phyloP scores from a whole-genome alignment of 2,329 filamentous ascomycete genomes.

The Mycosphaerella sp. region DNA sequence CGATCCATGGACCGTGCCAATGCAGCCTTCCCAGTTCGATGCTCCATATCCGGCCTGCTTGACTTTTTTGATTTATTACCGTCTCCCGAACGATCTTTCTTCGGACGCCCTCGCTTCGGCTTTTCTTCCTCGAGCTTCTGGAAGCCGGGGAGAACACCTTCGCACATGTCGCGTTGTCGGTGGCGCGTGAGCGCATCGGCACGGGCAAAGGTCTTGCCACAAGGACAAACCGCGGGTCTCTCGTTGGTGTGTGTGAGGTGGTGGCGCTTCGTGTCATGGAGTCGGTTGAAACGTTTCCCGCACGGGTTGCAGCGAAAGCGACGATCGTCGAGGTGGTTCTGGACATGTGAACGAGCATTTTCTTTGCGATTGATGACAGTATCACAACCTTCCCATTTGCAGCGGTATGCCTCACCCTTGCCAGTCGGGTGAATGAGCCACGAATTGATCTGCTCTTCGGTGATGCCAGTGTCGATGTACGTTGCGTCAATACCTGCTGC shows the following conservation, averaged over 20 bases:
- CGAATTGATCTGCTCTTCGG: constrained; percentile 61
- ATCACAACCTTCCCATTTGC: constrained; percentile 61
- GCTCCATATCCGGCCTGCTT: constrained; percentile 49
- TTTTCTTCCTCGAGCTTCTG: constrained; percentile 52
- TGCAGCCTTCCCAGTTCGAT: constrained; percentile 51
- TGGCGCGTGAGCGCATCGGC: constrained; percentile 94
- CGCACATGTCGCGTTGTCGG: constrained; percentile 91
- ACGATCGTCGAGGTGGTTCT: constrained; percentile 93
- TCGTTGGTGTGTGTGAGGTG: constrained; percentile 95
- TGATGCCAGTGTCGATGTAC: constrained; percentile 76
- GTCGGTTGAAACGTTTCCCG: constrained; percentile 90
- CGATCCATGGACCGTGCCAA: constrained; percentile 44
- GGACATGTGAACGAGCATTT: constrained; percentile 97
- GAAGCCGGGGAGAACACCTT: constrained; percentile 79
- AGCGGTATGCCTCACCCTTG: constrained; percentile 42
- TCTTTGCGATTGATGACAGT: constrained; percentile 96
- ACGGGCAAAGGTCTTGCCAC: constrained; percentile 87
- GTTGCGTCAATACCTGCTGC: constrained; percentile 46
- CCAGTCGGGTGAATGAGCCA: constrained; percentile 45
- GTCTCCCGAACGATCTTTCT: constrained; percentile 48
- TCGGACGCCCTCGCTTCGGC: constrained; percentile 60
- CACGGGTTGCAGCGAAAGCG: constrained; percentile 93
- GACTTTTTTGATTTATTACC: constrained; percentile 17
- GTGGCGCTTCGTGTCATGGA: constrained; percentile 95
- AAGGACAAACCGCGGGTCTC: constrained; percentile 91